A percentile compares a stretch with the other conserved stretches of the same genome.
These are phyloP conservation scores for Boeremia lycopersici DNA, from an alignment of 2,329 filamentous ascomycete species.

Conservation along the genomic window DNA sequence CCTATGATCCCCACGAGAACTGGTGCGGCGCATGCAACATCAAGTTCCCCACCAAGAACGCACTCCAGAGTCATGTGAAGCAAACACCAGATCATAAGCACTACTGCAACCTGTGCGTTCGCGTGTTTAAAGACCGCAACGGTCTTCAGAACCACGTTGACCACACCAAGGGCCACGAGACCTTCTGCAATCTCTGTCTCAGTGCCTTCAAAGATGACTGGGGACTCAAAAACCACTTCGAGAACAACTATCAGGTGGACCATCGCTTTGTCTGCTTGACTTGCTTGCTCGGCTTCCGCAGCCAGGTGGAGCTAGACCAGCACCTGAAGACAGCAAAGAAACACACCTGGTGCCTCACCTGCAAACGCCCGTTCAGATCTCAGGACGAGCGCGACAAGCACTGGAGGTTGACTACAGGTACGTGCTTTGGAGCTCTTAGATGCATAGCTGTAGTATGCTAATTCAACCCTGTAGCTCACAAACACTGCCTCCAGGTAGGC, in stretches of 20 bases:
- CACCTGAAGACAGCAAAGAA: conserved; percentile 34
- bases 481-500: conserved; percentile 40
- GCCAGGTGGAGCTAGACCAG: conserved; percentile 24
- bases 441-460: not conserved
- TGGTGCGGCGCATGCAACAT: conserved; percentile 42
- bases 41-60: conserved; percentile 29
- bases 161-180: conserved; percentile 34
- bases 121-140: conserved; percentile 43
- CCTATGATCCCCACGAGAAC: conserved; percentile 30
- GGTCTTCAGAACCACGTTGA: conserved; percentile 45
- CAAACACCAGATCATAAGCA: conserved; percentile 31
- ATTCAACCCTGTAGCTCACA: conserved; percentile 26
- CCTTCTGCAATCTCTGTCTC: conserved; percentile 42
- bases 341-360: conserved; percentile 40
- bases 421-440: not conserved
- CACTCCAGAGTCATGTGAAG: conserved; percentile 36
- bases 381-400: conserved; percentile 43
- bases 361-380: conserved; percentile 34
- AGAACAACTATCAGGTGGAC: conserved; percentile 38
- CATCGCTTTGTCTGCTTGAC: conserved; percentile 38
- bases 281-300: conserved; percentile 37
- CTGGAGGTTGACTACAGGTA: conserved; percentile 37
- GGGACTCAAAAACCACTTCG: conserved; percentile 43
- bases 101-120: conserved; percentile 46
- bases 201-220: conserved; percentile 42